A percentile compares a stretch with the other conserved stretches of the same genome.
These are phyloP conservation scores for Fusarium longipes DNA, from an alignment of 2,329 filamentous ascomycete genomes.

Conservation along the genomic window DNA sequence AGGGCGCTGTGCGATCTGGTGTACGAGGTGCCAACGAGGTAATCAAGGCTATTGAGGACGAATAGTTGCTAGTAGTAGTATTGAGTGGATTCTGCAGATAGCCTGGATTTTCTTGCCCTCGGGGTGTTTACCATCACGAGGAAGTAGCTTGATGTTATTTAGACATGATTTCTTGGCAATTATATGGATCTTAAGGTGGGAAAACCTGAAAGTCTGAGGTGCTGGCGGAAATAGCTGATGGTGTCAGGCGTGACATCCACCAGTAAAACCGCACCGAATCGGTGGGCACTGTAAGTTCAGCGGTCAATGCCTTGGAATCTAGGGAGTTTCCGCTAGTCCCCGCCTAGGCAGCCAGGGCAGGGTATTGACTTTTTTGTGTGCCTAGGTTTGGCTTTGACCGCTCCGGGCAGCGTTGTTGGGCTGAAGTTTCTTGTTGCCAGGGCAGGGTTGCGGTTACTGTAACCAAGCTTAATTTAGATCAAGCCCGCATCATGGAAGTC, in stretches of 20 bases:
- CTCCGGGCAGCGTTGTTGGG: slow-evolving; percentile 26
- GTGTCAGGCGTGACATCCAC: slow-evolving; percentile 9
- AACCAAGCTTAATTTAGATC: slow-evolving; percentile 28
- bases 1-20: slow-evolving; percentile 42
- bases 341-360: slow-evolving; percentile 15
- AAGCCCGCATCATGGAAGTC: slow-evolving; percentile 9
- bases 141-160: neutral
- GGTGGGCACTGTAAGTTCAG: slow-evolving; percentile 12
- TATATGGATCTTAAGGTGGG: neutral
- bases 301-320: slow-evolving; percentile 33
- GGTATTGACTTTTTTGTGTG: slow-evolving; percentile 19
- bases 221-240: slow-evolving; percentile 11
- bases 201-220: neutral
- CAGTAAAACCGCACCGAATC: neutral
- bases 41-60: slow-evolving; percentile 17
- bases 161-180: neutral
- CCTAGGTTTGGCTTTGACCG: slow-evolving; percentile 24
- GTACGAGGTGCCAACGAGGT: slow-evolving; percentile 34
- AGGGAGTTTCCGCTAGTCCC: slow-evolving; percentile 34
- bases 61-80: neutral
- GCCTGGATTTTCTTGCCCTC: too few relatives aligned
- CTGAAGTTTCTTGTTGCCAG: slow-evolving; percentile 31
- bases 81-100: neutral
- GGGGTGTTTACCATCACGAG: too few relatives aligned
- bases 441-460: slow-evolving; percentile 7